Evolutionary conservation across 2,329 filamentous ascomycete genomes (phyloP).

Genomic region (Cladosporium sp.): DNA sequence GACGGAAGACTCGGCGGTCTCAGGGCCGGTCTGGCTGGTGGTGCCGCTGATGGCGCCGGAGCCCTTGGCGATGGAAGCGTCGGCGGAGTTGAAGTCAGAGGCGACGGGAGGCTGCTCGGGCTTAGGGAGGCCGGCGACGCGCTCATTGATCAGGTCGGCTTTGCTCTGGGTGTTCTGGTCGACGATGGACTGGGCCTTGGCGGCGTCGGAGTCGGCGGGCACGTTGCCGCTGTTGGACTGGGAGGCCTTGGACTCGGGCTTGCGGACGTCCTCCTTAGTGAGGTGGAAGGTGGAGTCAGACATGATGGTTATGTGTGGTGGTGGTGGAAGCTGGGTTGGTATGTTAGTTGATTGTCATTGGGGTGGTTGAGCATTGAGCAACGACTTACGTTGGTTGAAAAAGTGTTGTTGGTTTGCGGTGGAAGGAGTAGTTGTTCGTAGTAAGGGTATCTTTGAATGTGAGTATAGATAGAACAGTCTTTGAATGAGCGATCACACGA

Average conservation of each 20-base stretch:
- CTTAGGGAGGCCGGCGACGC: constrained; percentile 72
- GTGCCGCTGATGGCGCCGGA: constrained; percentile 59
- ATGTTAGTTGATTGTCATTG: constrained; percentile 1
- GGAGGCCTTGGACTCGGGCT: constrained; percentile 46
- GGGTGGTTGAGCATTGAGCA: neutral
- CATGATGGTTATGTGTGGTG: constrained; percentile 26
- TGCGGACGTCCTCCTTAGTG: constrained; percentile 52
- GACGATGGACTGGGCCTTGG: constrained; percentile 39
- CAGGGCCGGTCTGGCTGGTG: constrained; percentile 46
- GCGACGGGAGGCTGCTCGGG: constrained; percentile 74
- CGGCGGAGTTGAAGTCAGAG: constrained; percentile 77
- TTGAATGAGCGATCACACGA: constrained; percentile 7
- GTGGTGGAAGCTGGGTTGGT: constrained; percentile 1
- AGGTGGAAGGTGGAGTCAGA: constrained; percentile 47
- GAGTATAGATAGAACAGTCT: neutral
- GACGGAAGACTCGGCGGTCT: constrained; percentile 56
- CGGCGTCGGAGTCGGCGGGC: constrained; percentile 47
- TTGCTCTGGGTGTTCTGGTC: constrained; percentile 48
- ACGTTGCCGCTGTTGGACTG: constrained; percentile 43
- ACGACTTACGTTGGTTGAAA: neutral
- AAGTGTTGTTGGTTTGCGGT: neutral
- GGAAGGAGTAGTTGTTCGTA: neutral
- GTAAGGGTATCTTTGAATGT: neutral
- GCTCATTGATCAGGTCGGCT: constrained; percentile 64
- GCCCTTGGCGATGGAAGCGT: constrained; percentile 69